Percentiles rank a stretch among this genome's conserved stretches.
Evolutionary conservation across 805 yeast genomes (phyloP).

Genomic region (Pichia californica): DNA sequence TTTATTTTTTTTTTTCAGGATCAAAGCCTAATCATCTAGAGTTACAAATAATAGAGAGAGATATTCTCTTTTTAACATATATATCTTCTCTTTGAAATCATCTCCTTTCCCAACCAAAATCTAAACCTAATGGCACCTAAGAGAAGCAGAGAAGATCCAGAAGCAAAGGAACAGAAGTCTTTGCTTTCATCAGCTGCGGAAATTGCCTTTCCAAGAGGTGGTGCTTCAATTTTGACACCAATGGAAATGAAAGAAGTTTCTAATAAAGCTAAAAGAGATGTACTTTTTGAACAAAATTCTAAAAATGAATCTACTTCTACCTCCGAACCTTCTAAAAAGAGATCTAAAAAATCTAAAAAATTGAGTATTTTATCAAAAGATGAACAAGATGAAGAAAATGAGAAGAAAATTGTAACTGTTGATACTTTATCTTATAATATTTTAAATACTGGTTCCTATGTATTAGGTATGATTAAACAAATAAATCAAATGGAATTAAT

Average conservation of each 20-base stretch:
- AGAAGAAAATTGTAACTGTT: conserved; percentile 32
- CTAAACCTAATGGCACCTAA: conserved; percentile 24
- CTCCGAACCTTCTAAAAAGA: conserved; percentile 26
- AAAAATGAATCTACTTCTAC: conserved; percentile 11
- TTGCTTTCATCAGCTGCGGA: conserved; percentile 33
- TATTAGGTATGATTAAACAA: conserved; percentile 68
- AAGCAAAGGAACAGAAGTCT: conserved; percentile 25
- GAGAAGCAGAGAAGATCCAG: conserved; percentile 43
- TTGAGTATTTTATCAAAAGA: conserved; percentile 14
- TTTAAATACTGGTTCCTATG: conserved; percentile 61
- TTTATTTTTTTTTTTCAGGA: not conserved
- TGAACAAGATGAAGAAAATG: conserved; percentile 20
- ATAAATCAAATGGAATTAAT: conserved; percentile 59
- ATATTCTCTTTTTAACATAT: not conserved
- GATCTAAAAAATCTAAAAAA: conserved; percentile 22
- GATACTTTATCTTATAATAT: conserved; percentile 59
- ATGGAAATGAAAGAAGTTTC: conserved; percentile 89
- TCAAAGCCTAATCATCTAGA: too few species aligned
- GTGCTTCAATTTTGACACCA: conserved; percentile 78
- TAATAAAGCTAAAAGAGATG: conserved; percentile 87
- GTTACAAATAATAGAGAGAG: not conserved
- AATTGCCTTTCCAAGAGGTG: conserved; percentile 91
- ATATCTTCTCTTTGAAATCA: too few species aligned
- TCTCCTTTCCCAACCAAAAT: not conserved
- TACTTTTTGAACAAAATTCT: conserved; percentile 48